Evolutionary conservation across 768 basidiomycete genomes (phyloP), one percentile per base, ranked within the genome.

Genomic region (Termitomyces sp.): DNA sequence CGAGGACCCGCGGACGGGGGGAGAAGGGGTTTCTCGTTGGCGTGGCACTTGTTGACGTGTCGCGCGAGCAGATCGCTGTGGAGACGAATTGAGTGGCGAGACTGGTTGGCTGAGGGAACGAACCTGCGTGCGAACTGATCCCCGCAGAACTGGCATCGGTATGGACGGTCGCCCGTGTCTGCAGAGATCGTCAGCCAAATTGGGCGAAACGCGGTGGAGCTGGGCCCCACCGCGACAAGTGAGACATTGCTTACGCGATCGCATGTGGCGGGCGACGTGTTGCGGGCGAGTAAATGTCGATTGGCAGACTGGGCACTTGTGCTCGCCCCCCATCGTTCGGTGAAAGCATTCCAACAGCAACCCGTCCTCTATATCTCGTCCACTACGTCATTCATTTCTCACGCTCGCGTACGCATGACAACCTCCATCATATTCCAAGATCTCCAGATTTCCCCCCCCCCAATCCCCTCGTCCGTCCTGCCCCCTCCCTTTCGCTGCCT

Each of bases 91-190:
- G 5, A 20, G n/a, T 1, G 8, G n/a, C n/a, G 4, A 20, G 5
- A 1, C 3, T 0, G 8, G 6, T 16, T 10, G 43, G 0, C 10
- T 4, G 16, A 13, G 27, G 51, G 22, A 56, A 60, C 51, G 27
- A 26, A 88, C 90, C 90, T 92, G 67, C 92, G 73, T 2, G 92
- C 92, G 67, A 94, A 94, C 72, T 92, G 90, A 75, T 94, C 92
- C 37, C 91, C 91, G 70, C 92, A 94, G 61, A 86, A 81, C 66
- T 86, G 86, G 64, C 92, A 94, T 67, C 90, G 91, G 79, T 94
- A 94, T 9, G 92, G 92, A 44, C 92, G 79, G 76, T 93, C 91
- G 57, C 91, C 91, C 39, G 91, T 93, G 72, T 94, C 91, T 92
- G 31, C 8, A 1, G 20, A 10, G 24, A 26, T 53, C 29, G 52